These are phyloP conservation scores for Viola pubescens DNA, from an alignment of 441 rosid genomes.

Conservation along the genomic window DNA sequence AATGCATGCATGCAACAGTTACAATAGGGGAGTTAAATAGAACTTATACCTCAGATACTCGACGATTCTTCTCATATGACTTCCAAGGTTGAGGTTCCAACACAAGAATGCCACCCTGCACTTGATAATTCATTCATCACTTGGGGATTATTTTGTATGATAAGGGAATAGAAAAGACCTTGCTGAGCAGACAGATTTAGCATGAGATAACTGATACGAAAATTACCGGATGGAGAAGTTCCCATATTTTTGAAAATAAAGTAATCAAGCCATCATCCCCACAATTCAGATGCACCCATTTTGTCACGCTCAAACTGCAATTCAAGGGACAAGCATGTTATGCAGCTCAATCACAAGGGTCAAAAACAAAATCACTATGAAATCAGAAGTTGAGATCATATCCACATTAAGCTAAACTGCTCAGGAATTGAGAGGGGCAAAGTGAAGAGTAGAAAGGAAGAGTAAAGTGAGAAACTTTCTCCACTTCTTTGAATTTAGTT, in stretches of 20 bases:
- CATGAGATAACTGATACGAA: neutral
- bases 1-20: neutral
- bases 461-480: no score
- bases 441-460: no score
- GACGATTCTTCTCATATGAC: constrained; percentile 75
- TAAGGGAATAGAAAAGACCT: neutral
- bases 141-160: neutral
- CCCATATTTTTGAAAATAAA: constrained; percentile 68
- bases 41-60: constrained; percentile 61
- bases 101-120: constrained; percentile 80
- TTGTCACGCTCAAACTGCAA: constrained; percentile 83
- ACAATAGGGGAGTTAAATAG: neutral
- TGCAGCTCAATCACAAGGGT: neutral
- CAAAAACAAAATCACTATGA: no score
- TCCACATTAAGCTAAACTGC: no score
- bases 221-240: constrained; percentile 65
- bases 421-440: no score
- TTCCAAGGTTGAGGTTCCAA: constrained; percentile 98
- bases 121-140: neutral
- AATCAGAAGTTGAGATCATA: no score
- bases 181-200: neutral
- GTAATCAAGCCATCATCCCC: constrained; percentile 85
- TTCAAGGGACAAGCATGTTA: constrained; percentile 8
- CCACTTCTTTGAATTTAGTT: no score
- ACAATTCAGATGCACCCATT: constrained; percentile 97